A percentile compares a stretch with the other conserved stretches of the same genome.
phyloP scores from a whole-genome alignment of 1,284 basidiomycete genomes.

The Caloboletus firmus region DNA sequence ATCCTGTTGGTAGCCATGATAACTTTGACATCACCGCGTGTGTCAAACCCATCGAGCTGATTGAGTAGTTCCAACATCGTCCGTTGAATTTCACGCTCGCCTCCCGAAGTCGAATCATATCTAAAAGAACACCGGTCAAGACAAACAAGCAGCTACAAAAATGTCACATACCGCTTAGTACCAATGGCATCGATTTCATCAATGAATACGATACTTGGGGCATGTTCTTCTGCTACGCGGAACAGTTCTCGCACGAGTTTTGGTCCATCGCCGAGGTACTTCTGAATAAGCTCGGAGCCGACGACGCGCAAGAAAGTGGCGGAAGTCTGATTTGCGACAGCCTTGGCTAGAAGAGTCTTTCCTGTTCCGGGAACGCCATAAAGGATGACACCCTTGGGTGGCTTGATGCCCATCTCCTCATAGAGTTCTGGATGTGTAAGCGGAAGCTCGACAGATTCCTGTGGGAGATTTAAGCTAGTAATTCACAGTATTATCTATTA shows the following conservation, averaged over 20 bases:
- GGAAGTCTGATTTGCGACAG: conserved; percentile 98
- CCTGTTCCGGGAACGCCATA: conserved; percentile 99
- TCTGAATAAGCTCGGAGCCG: conserved; percentile 98
- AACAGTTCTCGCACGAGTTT: conserved; percentile 98
- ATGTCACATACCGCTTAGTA: conserved; percentile 80
- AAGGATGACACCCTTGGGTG: conserved; percentile 98
- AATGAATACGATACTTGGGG: conserved; percentile 99
- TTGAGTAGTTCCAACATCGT: conserved; percentile 99
- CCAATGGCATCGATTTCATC: conserved; percentile 99
- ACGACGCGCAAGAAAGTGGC: conserved; percentile 98
- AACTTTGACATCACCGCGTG: conserved; percentile 98
- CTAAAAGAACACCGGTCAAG: conserved; percentile 40
- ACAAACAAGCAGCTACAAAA: not conserved
- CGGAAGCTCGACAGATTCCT: conserved; percentile 98
- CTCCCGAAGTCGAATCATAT: conserved; percentile 96
- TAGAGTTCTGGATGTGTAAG: conserved; percentile 98
- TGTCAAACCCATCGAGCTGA: conserved; percentile 98
- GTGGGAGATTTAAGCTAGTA: conserved; percentile 1
- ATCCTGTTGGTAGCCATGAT: conserved; percentile 95
- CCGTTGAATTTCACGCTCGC: conserved; percentile 97
- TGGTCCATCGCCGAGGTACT: conserved; percentile 99
- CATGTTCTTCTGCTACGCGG: conserved; percentile 95
- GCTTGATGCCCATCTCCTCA: conserved; percentile 99
- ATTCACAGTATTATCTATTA: not conserved
- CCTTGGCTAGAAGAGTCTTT: conserved; percentile 97